Evolutionary conservation across 257 asterid genomes (phyloP), one percentile per base, ranked within the genome.

Genomic region (Schizonepeta tenuifolia): DNA sequence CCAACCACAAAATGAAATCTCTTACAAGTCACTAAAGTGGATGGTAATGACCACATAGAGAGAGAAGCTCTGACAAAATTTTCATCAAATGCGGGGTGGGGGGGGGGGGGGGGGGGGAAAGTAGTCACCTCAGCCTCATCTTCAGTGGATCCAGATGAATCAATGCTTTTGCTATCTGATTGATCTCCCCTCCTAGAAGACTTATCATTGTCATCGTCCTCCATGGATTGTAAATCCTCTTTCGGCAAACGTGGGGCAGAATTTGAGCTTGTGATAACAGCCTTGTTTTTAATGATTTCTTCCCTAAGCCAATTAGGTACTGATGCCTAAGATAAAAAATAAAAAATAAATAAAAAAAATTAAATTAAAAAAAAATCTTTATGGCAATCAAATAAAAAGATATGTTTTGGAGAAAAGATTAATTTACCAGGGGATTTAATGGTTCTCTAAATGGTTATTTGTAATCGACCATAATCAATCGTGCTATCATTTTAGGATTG

Each of bases 281-380:
- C 86, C 87, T 92, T 95, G 49, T 86, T 95, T 81, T 92, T 95
- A 51, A 91, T 95, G 64, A 95, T 90, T 83, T 93, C 98, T 82
- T 93, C 98, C 84, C 96, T 88, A 38, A 93, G 94, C 98, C 98
- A 93, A 83, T 86, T 93, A 78, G 98, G 98, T 20, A 93, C 98
- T 15, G 97, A 86, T 31, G 96, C 96, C 98, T 93, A 83, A 68
- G 81, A 80, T 54, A n/a, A n/a, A n/a, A n/a, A n/a, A n/a, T n/a
- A n/a, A n/a, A n/a, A n/a, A n/a, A n/a, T n/a, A n/a, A n/a, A n/a
- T n/a, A n/a, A n/a, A n/a, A n/a, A n/a, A n/a, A n/a, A n/a, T n/a
- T n/a, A n/a, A n/a, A 51, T 46, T 69, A 68, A 74, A 55, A 80
- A 59, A 69, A 60, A 61, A 22, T 43, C 35, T 67, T 59, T 40